Evolutionary conservation across 345 rosid species (phyloP), one percentile per base, ranked within the genome.

Genomic region (Trapa bicornis): DNA sequence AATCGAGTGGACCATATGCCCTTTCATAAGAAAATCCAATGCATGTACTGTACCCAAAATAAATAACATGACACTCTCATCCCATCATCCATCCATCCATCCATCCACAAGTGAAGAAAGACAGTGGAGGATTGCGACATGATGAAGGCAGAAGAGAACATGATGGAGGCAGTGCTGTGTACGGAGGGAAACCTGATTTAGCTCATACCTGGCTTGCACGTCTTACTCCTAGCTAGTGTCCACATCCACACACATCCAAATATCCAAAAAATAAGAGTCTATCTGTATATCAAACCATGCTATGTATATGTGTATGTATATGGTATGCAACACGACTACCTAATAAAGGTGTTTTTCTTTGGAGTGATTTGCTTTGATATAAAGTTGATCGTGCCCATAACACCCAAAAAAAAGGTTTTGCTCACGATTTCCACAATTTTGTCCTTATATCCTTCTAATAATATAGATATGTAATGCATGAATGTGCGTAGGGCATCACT

Each of bases 121-220:
- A 32, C 11, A 11, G 63, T 58, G 37, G 63, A 22, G 38, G 13
- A 35, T 0, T 11, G 38, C 60, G 17, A 22, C 11, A 35, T 35
- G 37, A 58, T 58, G 60, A 16, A 58, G 37, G 35, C 15, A 58
- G 14, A 58, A 58, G 63, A 10, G 38, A 58, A 58, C 38, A 35
- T 58, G 11, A 32, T 32, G 32, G 63, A 58, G 38, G 32, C 2
- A 33, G 63, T 58, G 63, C 63, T 58, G 15, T 11, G 63, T 58
- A 58, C 63, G 63, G 63, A 58, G 38, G 63, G 63, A 38, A 29
- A 29, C 63, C 32, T 29, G 63, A 32, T 58, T 58, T 58, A 58
- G 35, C 63, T 29, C 11, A 33, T 58, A 15, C 37, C 32, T 38
- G 38, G 22, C 6, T 58, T 2, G 29, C 63, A 58, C 63, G 37